Evolutionary conservation across 148 eudicot species (phyloP), one percentile per base, ranked within the genome.

Genomic region (Tetragonia tetragonoides): DNA sequence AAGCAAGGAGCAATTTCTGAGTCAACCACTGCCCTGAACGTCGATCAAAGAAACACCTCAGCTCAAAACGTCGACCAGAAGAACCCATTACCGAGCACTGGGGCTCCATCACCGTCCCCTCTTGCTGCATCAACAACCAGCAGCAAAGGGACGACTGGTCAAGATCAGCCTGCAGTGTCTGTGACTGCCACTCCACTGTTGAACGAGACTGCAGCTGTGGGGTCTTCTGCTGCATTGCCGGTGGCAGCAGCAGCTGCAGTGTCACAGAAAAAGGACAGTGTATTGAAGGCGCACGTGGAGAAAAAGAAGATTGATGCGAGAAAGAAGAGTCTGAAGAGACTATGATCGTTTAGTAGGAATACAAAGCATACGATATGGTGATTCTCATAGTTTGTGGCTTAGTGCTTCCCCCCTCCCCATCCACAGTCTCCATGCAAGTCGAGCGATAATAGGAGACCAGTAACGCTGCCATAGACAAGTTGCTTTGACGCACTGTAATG

Each of bases 261-360:
- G 10, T 60, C 80, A 21, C 83, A 82, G 44, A 93, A 87, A 85
- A 91, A 91, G 79, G 92, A 86, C 34, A 84, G 78, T 21, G 68
- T 72, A 56, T 75, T 66, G 69, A 93, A 91, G 80, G 88, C 77
- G 77, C 93, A 86, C 47, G 84, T 80, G 6, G 98, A 92, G 82
- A 94, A 90, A 77, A 94, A 88, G 88, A 94, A 90, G 85, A 89
- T 92, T 42, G 97, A 91, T 73, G 98, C 94, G 7, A 90, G 98
- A 70, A 94, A 94, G 94, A 90, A 88, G 81, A 94, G 96, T 84
- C 74, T 88, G 85, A 92, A 92, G 88, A 92, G 95, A 88, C 86
- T 91, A 81, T 91, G 85, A 88, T 65, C 5, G 47, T 73, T 46
- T 14, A 66, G 73, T 65, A 46, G 69, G 56, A 47, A 73, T 37